Conservation (phyloP, 2,329 filamentous ascomycete genomes). For the Aspergillus fumigatus region DNA sequence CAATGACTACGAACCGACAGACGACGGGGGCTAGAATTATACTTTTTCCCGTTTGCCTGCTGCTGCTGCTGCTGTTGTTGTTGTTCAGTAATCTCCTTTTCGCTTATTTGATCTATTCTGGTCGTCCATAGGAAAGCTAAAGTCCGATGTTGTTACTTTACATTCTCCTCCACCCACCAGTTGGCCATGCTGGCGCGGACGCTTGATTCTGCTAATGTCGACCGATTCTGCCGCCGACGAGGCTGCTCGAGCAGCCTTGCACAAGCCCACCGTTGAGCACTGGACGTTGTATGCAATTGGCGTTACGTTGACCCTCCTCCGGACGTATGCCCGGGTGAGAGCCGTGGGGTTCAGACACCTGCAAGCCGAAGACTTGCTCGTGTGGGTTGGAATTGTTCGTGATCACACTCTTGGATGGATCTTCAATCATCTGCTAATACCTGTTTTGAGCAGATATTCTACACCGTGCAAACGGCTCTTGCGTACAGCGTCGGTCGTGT, state of each 20-base stretch:
- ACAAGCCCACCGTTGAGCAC: conserved; percentile 15
- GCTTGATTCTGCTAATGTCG: conserved; percentile 2
- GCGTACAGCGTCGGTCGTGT: conserved; percentile 45
- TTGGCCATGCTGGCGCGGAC: neutral
- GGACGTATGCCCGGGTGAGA: conserved; percentile 36
- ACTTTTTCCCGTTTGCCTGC: neutral
- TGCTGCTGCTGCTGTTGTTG: too few species aligned
- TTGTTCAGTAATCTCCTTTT: too few species aligned
- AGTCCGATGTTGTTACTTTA: neutral
- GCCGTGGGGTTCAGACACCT: conserved; percentile 21
- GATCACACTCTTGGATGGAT: conserved; percentile 25
- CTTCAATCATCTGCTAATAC: conserved; percentile 5
- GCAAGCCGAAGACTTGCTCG: conserved; percentile 51
- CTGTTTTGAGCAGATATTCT: conserved; percentile 38
- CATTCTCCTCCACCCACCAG: neutral
- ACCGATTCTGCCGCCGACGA: conserved; percentile 7
- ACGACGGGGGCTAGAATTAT: too few species aligned
- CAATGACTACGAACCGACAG: neutral
- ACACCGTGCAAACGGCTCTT: conserved; percentile 44
- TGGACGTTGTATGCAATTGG: conserved; percentile 26
- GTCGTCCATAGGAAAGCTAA: neutral
- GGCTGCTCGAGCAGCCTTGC: conserved; percentile 11
- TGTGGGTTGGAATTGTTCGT: conserved; percentile 48
- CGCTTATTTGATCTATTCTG: neutral
- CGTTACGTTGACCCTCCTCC: conserved; percentile 20